phyloP scores from a whole-genome alignment of 148 eudicot genomes.

The Beta vulgaris region DNA sequence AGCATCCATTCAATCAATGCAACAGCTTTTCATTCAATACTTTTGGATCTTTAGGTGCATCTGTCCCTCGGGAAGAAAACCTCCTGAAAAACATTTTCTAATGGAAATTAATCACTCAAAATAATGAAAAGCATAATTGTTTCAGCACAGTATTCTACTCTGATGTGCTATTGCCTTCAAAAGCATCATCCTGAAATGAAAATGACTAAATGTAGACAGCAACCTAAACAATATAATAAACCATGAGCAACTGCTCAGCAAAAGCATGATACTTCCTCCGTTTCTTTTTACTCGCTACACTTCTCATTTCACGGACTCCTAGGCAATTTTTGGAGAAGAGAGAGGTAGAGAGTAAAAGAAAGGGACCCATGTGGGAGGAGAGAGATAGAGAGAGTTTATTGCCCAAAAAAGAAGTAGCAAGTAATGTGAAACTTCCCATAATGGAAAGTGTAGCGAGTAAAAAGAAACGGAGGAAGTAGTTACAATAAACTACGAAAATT shows the following conservation, averaged over 20 bases:
- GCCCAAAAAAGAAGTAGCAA: no score
- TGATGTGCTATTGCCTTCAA: background rate
- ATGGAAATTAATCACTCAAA: constrained; percentile 8
- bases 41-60: constrained; percentile 35
- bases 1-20: constrained; percentile 53
- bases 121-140: constrained; percentile 2
- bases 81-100: constrained; percentile 42
- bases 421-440: no score
- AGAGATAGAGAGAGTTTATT: no score
- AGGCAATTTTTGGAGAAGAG: no score
- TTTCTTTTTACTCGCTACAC: no score
- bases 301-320: no score
- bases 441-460: no score
- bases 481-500: background rate
- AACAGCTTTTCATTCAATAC: constrained; percentile 52
- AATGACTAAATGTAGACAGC: background rate
- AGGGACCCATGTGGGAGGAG: no score
- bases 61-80: constrained; percentile 27
- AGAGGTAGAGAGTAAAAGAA: no score
- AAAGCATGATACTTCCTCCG: constrained; percentile 4
- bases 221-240: background rate
- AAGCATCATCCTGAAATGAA: background rate
- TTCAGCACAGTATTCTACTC: constrained; percentile 13
- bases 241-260: background rate
- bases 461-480: no score